phyloP scores from a whole-genome alignment of 805 yeast species.

The Tetrapisispora arboricola region DNA sequence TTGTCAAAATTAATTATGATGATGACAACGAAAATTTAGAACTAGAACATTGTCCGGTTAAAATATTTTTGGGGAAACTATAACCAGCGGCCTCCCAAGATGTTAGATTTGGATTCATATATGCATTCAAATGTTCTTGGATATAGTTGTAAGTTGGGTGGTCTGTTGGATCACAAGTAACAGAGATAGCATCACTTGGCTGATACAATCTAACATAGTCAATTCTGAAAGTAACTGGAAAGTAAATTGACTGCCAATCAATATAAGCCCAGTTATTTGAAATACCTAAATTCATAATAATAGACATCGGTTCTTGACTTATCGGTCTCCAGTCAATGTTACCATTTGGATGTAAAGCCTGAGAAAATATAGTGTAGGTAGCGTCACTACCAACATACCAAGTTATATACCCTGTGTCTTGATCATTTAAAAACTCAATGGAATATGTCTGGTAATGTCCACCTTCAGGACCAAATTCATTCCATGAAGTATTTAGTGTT shows the following conservation, averaged over 20 bases:
- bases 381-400: slow-evolving; percentile 83
- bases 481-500: slow-evolving; percentile 75
- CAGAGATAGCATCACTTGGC: slow-evolving; percentile 48
- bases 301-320: slow-evolving; percentile 87
- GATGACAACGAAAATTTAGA: slow-evolving; percentile 1
- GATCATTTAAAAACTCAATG: slow-evolving; percentile 66
- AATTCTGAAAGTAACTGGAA: slow-evolving; percentile 68
- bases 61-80: slow-evolving; percentile 49
- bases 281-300: slow-evolving; percentile 78
- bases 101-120: slow-evolving; percentile 59
- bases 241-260: slow-evolving; percentile 71
- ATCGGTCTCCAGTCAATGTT: slow-evolving; percentile 76
- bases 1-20: not conserved
- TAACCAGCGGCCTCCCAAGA: slow-evolving; percentile 72
- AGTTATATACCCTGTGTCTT: slow-evolving; percentile 60
- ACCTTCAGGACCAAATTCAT: slow-evolving; percentile 47
- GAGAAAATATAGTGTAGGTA: slow-evolving; percentile 61
- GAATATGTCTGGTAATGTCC: slow-evolving; percentile 62
- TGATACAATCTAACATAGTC: slow-evolving; percentile 90
- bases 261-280: slow-evolving; percentile 91
- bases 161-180: slow-evolving; percentile 81
- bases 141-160: slow-evolving; percentile 85
- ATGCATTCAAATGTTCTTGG: slow-evolving; percentile 55
- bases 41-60: slow-evolving; percentile 40
- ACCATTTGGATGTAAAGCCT: slow-evolving; percentile 82